Evolutionary conservation across 2,329 filamentous ascomycete species (phyloP).

Genomic region (Dactylellina haptotyla): DNA sequence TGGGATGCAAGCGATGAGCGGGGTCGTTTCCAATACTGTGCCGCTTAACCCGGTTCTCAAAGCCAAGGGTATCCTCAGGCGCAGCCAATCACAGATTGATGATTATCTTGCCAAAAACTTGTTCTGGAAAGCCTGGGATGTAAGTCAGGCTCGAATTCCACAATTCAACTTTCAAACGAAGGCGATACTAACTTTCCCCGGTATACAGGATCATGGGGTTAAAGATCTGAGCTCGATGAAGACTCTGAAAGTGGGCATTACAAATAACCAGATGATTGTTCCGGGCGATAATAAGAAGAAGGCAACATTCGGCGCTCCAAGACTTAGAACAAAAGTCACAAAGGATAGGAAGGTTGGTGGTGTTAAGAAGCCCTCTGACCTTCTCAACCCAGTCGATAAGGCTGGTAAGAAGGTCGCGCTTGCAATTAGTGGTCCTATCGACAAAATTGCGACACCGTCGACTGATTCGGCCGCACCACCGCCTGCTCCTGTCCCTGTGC

Average conservation of each 20-base stretch:
- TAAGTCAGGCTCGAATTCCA: neutral
- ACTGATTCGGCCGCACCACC: too few species aligned
- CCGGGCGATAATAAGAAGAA: conserved; percentile 4
- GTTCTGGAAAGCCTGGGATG: conserved; percentile 8
- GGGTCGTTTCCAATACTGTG: neutral
- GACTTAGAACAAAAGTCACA: conserved; percentile 1
- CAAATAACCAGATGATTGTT: conserved; percentile 7
- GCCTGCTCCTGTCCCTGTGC: too few species aligned
- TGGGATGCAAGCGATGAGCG: neutral
- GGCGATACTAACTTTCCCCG: neutral
- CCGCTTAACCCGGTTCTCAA: conserved; percentile 3
- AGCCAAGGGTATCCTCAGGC: neutral
- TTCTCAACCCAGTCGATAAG: neutral
- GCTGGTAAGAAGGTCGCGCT: neutral
- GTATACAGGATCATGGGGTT: neutral
- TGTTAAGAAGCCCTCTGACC: neutral
- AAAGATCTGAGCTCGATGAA: neutral
- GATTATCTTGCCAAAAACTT: conserved; percentile 27
- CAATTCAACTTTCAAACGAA: neutral
- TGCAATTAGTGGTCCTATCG: neutral
- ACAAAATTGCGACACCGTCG: neutral
- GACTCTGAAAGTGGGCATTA: conserved; percentile 23
- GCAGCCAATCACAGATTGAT: conserved; percentile 1
- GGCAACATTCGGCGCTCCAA: conserved; percentile 12
- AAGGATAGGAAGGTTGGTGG: conserved; percentile 7